Evolutionary conservation across 2,329 filamentous ascomycete species (phyloP).

Genomic region (Cercospora beticola): DNA sequence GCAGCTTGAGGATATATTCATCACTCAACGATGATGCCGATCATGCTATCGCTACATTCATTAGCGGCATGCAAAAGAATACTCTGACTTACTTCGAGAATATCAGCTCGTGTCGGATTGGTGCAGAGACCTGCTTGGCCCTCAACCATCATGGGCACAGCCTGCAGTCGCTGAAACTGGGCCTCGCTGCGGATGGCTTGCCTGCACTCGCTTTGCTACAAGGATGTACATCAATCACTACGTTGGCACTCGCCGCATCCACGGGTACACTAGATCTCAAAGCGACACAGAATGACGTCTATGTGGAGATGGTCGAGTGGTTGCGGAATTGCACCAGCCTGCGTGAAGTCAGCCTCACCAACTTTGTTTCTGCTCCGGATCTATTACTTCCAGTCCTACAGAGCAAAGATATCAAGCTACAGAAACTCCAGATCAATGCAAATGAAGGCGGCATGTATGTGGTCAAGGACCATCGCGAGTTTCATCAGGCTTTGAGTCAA

Average conservation of each 20-base stretch:
- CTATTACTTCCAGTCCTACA: slow-evolving; percentile 53
- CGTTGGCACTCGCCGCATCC: slow-evolving; percentile 51
- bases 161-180: slow-evolving; percentile 55
- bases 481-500: slow-evolving; percentile 54
- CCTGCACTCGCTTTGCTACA: slow-evolving; percentile 52
- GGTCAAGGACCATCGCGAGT: slow-evolving; percentile 50
- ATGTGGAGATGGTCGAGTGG: slow-evolving; percentile 55
- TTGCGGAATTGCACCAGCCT: slow-evolving; percentile 55
- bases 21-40: slow-evolving; percentile 54
- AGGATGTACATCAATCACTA: slow-evolving; percentile 51
- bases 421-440: slow-evolving; percentile 48
- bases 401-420: slow-evolving; percentile 49
- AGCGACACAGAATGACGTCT: slow-evolving; percentile 53
- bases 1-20: slow-evolving; percentile 58
- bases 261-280: slow-evolving; percentile 50
- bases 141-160: slow-evolving; percentile 56
- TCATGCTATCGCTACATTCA: slow-evolving; percentile 23
- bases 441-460: slow-evolving; percentile 45
- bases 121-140: slow-evolving; percentile 54
- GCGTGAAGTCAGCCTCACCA: slow-evolving; percentile 51
- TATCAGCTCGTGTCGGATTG: slow-evolving; percentile 56
- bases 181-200: slow-evolving; percentile 50
- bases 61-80: slow-evolving; percentile 51
- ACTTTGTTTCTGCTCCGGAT: slow-evolving; percentile 54
- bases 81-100: slow-evolving; percentile 60